Evolutionary conservation across 176 grass and related monocot species (phyloP).

Genomic region (Carex kokanica): DNA sequence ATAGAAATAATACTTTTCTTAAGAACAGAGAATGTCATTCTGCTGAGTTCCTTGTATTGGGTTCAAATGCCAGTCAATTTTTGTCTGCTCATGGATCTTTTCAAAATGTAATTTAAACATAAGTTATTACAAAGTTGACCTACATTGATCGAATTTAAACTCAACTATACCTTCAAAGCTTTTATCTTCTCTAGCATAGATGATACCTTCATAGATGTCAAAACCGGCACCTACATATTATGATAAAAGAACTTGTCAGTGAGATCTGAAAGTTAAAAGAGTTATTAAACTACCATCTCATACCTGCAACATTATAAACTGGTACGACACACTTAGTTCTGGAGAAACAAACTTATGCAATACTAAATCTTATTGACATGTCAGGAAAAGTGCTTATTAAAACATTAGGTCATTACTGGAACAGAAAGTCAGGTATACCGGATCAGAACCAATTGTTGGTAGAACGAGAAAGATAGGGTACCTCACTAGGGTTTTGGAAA

Average conservation of each 20-base stretch:
- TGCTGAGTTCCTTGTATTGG: slow-evolving; percentile 26
- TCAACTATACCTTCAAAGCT: slow-evolving; percentile 62
- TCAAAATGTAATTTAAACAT: slow-evolving; percentile 4
- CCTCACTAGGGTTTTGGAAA: slow-evolving; percentile 88
- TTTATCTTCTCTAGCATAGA: slow-evolving; percentile 70
- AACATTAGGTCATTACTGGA: slow-evolving; percentile 22
- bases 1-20: slow-evolving; percentile 16
- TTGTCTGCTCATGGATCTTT: background rate
- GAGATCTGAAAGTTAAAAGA: background rate
- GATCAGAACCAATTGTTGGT: background rate
- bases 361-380: background rate
- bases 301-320: slow-evolving; percentile 1
- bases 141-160: background rate
- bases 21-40: background rate
- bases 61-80: background rate
- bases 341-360: background rate
- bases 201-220: slow-evolving; percentile 79
- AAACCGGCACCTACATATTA: slow-evolving; percentile 51
- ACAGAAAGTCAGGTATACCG: background rate
- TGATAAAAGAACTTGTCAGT: slow-evolving; percentile 19
- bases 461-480: slow-evolving; percentile 10
- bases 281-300: background rate
- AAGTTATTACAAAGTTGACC: background rate
- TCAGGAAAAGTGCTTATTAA: slow-evolving; percentile 21
- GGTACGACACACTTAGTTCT: background rate